These are phyloP conservation scores for Cladosporium sp. DNA, from an alignment of 2,329 filamentous ascomycete genomes.

Conservation along the genomic window DNA sequence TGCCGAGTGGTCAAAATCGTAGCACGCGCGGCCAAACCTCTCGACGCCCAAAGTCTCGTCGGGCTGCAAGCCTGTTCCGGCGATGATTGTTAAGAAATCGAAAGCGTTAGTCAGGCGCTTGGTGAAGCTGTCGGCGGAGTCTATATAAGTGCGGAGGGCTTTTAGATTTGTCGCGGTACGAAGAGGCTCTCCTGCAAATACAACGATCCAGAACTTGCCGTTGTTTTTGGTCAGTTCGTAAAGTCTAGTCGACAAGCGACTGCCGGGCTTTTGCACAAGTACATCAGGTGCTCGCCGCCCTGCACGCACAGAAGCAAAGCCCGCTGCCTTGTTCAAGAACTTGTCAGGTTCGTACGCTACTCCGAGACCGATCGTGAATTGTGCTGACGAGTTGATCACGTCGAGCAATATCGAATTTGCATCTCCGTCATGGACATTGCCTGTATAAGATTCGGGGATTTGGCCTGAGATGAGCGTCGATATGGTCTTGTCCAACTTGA, in stretches of 20 bases:
- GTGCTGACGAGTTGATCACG: constrained; percentile 35
- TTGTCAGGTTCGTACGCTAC: constrained; percentile 20
- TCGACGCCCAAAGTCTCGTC: constrained; percentile 41
- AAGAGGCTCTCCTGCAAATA: constrained; percentile 7
- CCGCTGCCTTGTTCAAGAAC: background rate
- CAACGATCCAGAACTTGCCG: constrained; percentile 31
- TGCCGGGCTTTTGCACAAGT: background rate
- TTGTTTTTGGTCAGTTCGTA: constrained; percentile 26
- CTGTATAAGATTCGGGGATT: constrained; percentile 31
- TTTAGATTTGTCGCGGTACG: background rate
- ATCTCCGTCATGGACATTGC: background rate
- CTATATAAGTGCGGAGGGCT: background rate
- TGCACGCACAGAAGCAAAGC: background rate
- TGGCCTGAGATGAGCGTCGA: constrained; percentile 40
- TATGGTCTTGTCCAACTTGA: constrained; percentile 41
- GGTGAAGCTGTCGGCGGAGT: background rate
- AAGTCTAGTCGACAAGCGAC: background rate
- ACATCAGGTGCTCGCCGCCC: background rate
- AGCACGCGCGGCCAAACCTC: constrained; percentile 41
- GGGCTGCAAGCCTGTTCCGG: constrained; percentile 37
- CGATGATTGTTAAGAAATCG: constrained; percentile 34
- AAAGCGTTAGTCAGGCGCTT: constrained; percentile 20
- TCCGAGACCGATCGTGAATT: constrained; percentile 39
- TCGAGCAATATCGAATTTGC: constrained; percentile 27
- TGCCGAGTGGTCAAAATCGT: constrained; percentile 38